These are phyloP conservation scores for Aspergillus asperescens DNA, from an alignment of 495 filamentous ascomycete genomes.

Conservation along the genomic window DNA sequence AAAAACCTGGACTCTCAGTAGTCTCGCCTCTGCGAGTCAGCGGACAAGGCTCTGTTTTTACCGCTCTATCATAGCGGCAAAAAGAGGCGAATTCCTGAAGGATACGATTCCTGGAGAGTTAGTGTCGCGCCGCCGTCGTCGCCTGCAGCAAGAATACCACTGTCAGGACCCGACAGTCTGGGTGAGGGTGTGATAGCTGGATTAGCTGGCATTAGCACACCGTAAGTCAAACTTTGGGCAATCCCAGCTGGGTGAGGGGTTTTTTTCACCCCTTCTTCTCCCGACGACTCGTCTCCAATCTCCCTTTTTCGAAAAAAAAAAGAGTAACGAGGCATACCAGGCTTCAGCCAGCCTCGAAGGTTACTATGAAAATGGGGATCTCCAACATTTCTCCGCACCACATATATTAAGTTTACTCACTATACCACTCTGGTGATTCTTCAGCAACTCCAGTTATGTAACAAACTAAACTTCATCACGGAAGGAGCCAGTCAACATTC, in stretches of 20 bases:
- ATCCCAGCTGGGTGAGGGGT: conserved; percentile 13
- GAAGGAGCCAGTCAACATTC: background rate
- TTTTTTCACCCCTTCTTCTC: conserved; percentile 1
- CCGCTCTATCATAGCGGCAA: background rate
- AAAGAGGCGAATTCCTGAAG: conserved; percentile 10
- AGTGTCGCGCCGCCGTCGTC: conserved; percentile 12
- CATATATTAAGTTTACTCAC: too few relatives aligned
- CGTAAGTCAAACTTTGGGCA: conserved; percentile 14
- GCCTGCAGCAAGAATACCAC: conserved; percentile 17
- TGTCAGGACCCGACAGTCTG: conserved; percentile 26
- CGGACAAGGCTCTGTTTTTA: too few relatives aligned
- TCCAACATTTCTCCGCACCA: background rate
- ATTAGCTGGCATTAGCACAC: conserved; percentile 26
- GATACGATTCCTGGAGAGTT: conserved; percentile 10
- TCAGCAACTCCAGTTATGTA: conserved; percentile 3
- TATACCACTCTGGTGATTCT: background rate
- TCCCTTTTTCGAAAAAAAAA: background rate
- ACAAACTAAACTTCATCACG: conserved; percentile 10
- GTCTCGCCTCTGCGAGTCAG: background rate
- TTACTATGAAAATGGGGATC: background rate
- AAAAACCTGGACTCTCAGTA: background rate
- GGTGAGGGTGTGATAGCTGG: conserved; percentile 24
- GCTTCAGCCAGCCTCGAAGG: background rate
- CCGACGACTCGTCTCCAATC: background rate
- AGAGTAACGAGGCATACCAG: background rate